A percentile compares a stretch with the other conserved stretches of the same genome.
Evolutionary conservation across 1,284 basidiomycete species (phyloP).

Genomic region (Cutaneotrichosporon daszewskae): DNA sequence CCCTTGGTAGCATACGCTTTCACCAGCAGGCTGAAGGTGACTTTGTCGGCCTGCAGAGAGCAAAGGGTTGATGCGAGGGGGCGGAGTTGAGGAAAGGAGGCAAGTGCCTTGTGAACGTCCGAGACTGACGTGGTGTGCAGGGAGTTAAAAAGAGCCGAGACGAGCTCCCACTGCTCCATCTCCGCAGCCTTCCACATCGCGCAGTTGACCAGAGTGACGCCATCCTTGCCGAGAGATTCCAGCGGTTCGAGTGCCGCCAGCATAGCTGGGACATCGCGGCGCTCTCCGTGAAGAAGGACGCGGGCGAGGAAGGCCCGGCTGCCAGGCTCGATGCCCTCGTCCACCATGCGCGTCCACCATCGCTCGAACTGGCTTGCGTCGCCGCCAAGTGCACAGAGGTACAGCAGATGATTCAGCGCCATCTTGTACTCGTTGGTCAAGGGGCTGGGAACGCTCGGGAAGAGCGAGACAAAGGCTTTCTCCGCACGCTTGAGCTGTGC

Average conservation of each 20-base stretch:
- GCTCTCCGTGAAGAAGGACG: constrained; percentile 10
- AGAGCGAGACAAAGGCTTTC: constrained; percentile 12
- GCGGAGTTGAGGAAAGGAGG: too few relatives aligned
- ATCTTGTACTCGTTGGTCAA: constrained; percentile 18
- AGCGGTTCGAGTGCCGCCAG: constrained; percentile 7
- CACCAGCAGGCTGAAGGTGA: constrained; percentile 65
- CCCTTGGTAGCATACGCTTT: constrained; percentile 66
- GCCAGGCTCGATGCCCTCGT: constrained; percentile 20
- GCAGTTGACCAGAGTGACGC: constrained; percentile 45
- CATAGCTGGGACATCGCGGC: constrained; percentile 1
- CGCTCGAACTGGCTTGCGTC: constrained; percentile 17
- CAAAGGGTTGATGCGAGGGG: constrained; percentile 1
- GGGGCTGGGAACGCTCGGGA: constrained; percentile 7
- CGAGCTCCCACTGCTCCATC: constrained; percentile 55
- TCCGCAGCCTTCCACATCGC: constrained; percentile 48
- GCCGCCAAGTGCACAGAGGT: constrained; percentile 24
- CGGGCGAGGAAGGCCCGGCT: constrained; percentile 21
- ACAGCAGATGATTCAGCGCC: constrained; percentile 32
- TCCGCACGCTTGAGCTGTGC: constrained; percentile 16
- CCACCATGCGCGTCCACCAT: constrained; percentile 23
- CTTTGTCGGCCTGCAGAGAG: constrained; percentile 55
- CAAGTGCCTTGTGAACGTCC: too few relatives aligned
- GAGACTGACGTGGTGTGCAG: too few relatives aligned
- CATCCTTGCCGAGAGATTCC: constrained; percentile 5
- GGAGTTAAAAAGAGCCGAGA: constrained; percentile 55